Evolutionary conservation across 2,329 filamentous ascomycete genomes (phyloP), one percentile per base, ranked within the genome.

Genomic region (Trichoderma breve): DNA sequence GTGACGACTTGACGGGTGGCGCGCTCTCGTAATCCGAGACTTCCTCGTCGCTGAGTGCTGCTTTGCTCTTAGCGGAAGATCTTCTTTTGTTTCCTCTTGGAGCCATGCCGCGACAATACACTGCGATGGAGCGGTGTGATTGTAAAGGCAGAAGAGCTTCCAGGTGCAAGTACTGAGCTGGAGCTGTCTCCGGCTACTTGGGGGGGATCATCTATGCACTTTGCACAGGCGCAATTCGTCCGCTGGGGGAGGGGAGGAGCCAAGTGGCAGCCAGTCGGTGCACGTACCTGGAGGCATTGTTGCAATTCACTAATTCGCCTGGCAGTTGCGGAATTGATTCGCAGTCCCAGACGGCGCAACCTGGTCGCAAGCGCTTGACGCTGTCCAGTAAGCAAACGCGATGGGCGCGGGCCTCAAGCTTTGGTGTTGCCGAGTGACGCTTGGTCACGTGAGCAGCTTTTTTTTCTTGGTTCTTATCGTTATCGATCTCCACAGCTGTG

Each of bases 41-140:
- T 55, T 81, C 79, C 3, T 79, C 77, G 64, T 83, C 82, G 74
- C 82, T 83, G 14, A 83, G 76, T 47, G 81, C 82, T 83, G 66
- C n/a, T 39, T 15, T 58, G 24, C 36, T 28, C 14, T 80, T 73
- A 80, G 75, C 71, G 53, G 63, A 36, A 30, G 36, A 39, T 30
- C 70, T 55, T 64, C 61, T 12, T 72, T 32, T 71, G 32, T 68
- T 53, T 62, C 63, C 12, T 69, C 28, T 70, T 28, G 70, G 69
- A 43, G 72, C 68, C 74, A 74, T 75, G 32, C n/a, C 47, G 62
- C 26, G 28, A 58, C 36, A 4, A 3, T 57, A 24, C 1, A 24
- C 11, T 3, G 47, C 5, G 47, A 24, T 21, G 11, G 11, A 24
- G 47, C n/a, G 3, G 21, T 24, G 47, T 6, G 6, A 14, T 34